Percentiles rank a stretch among this genome's conserved stretches.
Conservation (phyloP, 495 filamentous ascomycete genomes). For the Aspergillus mulundensis region DNA sequence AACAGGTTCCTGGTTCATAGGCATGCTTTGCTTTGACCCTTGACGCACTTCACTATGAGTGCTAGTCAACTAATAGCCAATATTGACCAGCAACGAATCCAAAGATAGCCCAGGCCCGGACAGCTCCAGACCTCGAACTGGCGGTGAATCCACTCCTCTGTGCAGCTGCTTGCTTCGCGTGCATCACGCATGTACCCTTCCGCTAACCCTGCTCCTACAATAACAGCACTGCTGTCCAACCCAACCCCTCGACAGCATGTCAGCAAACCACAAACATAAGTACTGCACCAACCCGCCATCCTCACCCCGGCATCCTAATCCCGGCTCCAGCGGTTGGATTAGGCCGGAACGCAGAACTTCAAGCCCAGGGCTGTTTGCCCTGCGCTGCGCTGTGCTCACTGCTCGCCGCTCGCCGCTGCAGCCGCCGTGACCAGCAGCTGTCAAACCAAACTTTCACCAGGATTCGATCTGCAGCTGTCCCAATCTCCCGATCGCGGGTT, state of each 20-base stretch:
- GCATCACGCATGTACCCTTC: neutral
- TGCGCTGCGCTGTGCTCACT: too few species aligned
- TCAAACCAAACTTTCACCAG: conserved; percentile 4
- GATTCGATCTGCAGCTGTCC: conserved; percentile 3
- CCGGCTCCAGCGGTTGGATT: neutral
- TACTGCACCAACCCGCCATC: neutral
- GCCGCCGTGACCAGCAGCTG: neutral
- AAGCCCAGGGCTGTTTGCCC: conserved; percentile 1
- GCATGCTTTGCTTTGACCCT: too few species aligned
- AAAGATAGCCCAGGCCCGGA: neutral
- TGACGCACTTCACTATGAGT: neutral
- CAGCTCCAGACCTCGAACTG: neutral
- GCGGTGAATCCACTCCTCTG: neutral
- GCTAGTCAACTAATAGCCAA: too few species aligned
- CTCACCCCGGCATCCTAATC: neutral
- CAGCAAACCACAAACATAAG: neutral
- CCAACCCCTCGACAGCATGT: too few species aligned
- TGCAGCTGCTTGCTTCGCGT: neutral
- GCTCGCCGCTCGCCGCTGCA: too few species aligned
- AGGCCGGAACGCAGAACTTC: neutral
- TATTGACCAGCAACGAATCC: too few species aligned
- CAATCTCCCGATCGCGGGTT: neutral
- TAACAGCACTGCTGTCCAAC: neutral
- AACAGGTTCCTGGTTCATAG: too few species aligned
- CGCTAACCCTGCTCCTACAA: neutral